A percentile compares a stretch with the other conserved stretches of the same genome.
These are phyloP conservation scores for Boletus speciosus DNA, from an alignment of 768 basidiomycete genomes.

Conservation along the genomic window DNA sequence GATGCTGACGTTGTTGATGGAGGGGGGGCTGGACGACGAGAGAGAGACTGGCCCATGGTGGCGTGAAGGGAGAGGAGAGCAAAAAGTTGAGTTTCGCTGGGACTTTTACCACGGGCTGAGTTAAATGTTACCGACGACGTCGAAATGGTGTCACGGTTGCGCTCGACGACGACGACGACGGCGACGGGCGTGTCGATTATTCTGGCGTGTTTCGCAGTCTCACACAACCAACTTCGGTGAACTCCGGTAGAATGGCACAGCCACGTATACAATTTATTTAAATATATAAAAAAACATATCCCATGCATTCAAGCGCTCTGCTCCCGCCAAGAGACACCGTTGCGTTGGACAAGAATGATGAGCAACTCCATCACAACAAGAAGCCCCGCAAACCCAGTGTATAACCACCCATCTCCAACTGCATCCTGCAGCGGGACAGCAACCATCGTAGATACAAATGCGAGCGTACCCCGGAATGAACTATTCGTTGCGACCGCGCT, in stretches of 20 bases:
- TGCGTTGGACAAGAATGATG: constrained; percentile 56
- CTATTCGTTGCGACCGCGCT: constrained; percentile 76
- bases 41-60: constrained; percentile 32
- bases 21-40: constrained; percentile 19
- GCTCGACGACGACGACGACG: constrained; percentile 10
- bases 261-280: constrained; percentile 14
- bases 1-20: constrained; percentile 8
- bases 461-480: constrained; percentile 65
- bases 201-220: constrained; percentile 24
- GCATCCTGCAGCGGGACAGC: constrained; percentile 72
- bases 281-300: constrained; percentile 4
- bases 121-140: constrained; percentile 1
- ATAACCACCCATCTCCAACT: constrained; percentile 78
- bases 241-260: constrained; percentile 16
- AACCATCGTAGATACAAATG: constrained; percentile 67
- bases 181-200: constrained; percentile 19
- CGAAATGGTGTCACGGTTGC: constrained; percentile 8
- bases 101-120: not conserved
- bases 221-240: constrained; percentile 23
- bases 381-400: constrained; percentile 61
- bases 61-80: not conserved
- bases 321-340: constrained; percentile 59
- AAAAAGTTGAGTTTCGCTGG: not conserved
- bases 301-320: constrained; percentile 18
- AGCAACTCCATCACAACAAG: constrained; percentile 51